phyloP scores from a whole-genome alignment of 495 filamentous ascomycete genomes.

The Daldinia concentrica region DNA sequence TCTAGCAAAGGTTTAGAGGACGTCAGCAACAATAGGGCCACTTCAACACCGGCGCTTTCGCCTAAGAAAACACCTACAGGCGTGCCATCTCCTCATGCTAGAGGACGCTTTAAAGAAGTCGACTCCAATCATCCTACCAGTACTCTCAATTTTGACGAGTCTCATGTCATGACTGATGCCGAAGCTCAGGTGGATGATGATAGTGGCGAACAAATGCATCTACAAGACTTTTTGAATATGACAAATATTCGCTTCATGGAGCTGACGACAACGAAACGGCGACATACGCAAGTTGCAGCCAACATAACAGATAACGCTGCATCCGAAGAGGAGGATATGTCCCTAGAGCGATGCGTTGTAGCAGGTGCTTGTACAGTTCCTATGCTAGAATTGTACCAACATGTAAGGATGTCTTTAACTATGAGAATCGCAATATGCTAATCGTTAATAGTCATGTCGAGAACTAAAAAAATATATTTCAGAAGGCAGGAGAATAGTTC shows the following conservation, averaged over 20 bases:
- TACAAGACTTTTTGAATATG: slow-evolving; percentile 93
- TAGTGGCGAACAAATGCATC: slow-evolving; percentile 73
- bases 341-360: slow-evolving; percentile 80
- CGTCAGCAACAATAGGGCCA: slow-evolving; percentile 35
- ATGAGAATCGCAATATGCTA: slow-evolving; percentile 40
- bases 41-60: slow-evolving; percentile 57
- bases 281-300: slow-evolving; percentile 78
- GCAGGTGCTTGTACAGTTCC: slow-evolving; percentile 91
- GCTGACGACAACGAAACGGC: slow-evolving; percentile 85
- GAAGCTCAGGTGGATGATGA: slow-evolving; percentile 55
- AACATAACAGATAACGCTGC: slow-evolving; percentile 51
- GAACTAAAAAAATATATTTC: slow-evolving; percentile 95
- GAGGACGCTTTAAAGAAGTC: slow-evolving; percentile 61
- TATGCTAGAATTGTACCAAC: slow-evolving; percentile 92
- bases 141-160: slow-evolving; percentile 59
- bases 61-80: slow-evolving; percentile 49
- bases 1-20: slow-evolving; percentile 55
- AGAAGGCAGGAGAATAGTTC: slow-evolving; percentile 85
- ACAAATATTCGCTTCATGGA: slow-evolving; percentile 98
- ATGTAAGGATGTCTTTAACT: slow-evolving; percentile 64
- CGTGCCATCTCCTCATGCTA: slow-evolving; percentile 59
- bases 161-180: slow-evolving; percentile 44
- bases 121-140: slow-evolving; percentile 53
- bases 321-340: slow-evolving; percentile 60
- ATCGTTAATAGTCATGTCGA: slow-evolving; percentile 74